phyloP scores from a whole-genome alignment of 2,329 filamentous ascomycete species.

The Ophiostoma ips region DNA sequence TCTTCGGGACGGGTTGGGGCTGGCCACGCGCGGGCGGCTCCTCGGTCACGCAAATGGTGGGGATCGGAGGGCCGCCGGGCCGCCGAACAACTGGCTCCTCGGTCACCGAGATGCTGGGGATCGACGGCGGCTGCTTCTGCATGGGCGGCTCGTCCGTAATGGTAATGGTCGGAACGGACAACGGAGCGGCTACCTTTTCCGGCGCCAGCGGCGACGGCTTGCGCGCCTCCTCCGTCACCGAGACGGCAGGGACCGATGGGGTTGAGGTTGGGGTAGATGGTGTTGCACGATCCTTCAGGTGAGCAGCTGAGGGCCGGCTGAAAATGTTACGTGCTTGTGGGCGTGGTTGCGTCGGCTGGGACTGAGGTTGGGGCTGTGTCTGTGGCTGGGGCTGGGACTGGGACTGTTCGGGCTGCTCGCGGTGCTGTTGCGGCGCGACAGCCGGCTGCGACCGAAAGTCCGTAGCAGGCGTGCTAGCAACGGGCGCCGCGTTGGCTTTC shows the following conservation, averaged over 20 bases:
- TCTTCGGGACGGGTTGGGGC: conserved; percentile 25
- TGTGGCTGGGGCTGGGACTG: conserved; percentile 2
- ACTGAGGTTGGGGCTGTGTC: conserved; percentile 1
- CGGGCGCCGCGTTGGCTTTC: conserved; percentile 26
- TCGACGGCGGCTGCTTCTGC: conserved; percentile 14
- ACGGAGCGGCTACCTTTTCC: neutral
- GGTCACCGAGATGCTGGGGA: conserved; percentile 24
- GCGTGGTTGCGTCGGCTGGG: conserved; percentile 24
- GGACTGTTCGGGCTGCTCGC: conserved; percentile 2
- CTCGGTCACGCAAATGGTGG: conserved; percentile 22
- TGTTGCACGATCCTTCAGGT: conserved; percentile 31
- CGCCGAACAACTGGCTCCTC: conserved; percentile 19
- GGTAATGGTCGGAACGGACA: conserved; percentile 2
- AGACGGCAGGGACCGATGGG: conserved; percentile 18
- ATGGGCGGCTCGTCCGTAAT: neutral
- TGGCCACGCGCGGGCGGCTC: neutral
- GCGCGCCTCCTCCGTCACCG: neutral
- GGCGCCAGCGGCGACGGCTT: neutral
- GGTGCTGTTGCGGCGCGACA: conserved; percentile 16
- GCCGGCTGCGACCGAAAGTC: conserved; percentile 25
- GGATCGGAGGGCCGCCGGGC: conserved; percentile 19
- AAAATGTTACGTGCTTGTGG: conserved; percentile 20
- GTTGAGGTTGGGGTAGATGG: no score
- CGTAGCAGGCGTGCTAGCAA: conserved; percentile 42
- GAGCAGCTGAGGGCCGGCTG: conserved; percentile 26